A percentile compares a stretch with the other conserved stretches of the same genome.
phyloP scores from a whole-genome alignment of 345 rosid genomes.

The Eucalyptus pumila region DNA sequence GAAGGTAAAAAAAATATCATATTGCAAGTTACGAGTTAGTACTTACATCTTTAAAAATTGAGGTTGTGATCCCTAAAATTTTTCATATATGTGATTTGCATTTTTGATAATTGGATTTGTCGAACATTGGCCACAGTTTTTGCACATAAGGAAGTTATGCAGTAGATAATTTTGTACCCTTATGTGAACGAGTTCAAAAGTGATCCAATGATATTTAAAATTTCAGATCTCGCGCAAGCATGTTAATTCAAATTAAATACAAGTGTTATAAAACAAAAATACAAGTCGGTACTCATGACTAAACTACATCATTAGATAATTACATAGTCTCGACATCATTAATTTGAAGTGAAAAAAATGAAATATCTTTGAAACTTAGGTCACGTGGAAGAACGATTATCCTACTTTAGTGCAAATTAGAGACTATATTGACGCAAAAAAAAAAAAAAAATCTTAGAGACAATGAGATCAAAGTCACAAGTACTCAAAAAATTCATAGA shows the following conservation, averaged over 20 bases:
- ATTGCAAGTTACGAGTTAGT: not conserved
- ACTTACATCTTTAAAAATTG: not conserved
- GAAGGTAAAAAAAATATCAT: not conserved
- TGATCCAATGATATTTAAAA: not conserved
- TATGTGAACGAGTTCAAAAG: not conserved
- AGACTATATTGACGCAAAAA: not conserved
- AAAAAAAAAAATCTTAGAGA: not conserved
- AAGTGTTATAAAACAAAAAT: not conserved
- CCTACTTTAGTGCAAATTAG: not conserved
- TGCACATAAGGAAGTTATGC: not conserved
- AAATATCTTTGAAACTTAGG: not conserved
- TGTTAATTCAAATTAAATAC: not conserved
- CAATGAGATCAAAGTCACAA: not conserved
- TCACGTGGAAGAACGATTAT: not conserved
- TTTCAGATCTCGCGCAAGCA: not conserved
- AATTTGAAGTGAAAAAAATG: not conserved
- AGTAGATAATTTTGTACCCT: not conserved
- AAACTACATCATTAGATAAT: not conserved
- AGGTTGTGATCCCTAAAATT: not conserved
- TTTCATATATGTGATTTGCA: too few relatives aligned
- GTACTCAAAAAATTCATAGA: not conserved
- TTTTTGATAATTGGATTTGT: not conserved
- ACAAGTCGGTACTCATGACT: not conserved
- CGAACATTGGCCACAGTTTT: not conserved
- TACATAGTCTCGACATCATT: not conserved